A percentile compares a stretch with the other conserved stretches of the same genome.
These are phyloP conservation scores for Periconia sp. DNA, from an alignment of 2,329 filamentous ascomycete species.

Conservation along the genomic window DNA sequence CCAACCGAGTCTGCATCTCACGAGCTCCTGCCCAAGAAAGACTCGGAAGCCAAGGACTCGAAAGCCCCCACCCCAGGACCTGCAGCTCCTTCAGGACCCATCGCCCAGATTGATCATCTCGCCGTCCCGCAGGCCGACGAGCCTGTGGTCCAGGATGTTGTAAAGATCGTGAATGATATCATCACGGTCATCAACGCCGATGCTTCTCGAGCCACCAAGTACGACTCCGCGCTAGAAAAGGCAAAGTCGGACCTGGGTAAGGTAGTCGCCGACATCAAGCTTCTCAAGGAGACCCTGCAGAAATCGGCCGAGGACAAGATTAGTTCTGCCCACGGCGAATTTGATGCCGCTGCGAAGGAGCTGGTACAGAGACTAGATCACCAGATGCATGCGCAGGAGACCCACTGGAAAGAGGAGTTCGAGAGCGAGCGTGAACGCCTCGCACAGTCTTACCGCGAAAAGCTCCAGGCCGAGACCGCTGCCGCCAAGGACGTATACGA, in stretches of 20 bases:
- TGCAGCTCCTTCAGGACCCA: slow-evolving; percentile 31
- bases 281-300: slow-evolving; percentile 72
- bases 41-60: slow-evolving; percentile 25
- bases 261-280: slow-evolving; percentile 79
- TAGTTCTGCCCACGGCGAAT: slow-evolving; percentile 72
- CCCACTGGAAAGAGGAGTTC: slow-evolving; percentile 85
- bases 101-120: slow-evolving; percentile 76
- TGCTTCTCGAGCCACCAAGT: slow-evolving; percentile 72
- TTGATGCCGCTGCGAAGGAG: slow-evolving; percentile 85
- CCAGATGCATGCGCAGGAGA: slow-evolving; percentile 80
- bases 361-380: slow-evolving; percentile 87
- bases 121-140: slow-evolving; percentile 78
- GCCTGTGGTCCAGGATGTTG: slow-evolving; percentile 88
- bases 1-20: slow-evolving; percentile 27
- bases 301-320: slow-evolving; percentile 78
- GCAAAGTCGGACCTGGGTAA: slow-evolving; percentile 83
- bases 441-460: slow-evolving; percentile 77
- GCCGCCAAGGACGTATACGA: slow-evolving; percentile 81
- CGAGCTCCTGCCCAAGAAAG: slow-evolving; percentile 24
- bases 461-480: slow-evolving; percentile 78
- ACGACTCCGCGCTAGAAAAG: slow-evolving; percentile 78
- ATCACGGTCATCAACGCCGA: slow-evolving; percentile 93
- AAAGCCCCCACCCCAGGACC: slow-evolving; percentile 18
- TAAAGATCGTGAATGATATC: slow-evolving; percentile 94
- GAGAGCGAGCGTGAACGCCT: slow-evolving; percentile 84